phyloP scores from a whole-genome alignment of 768 basidiomycete genomes.

The Cystoderma amianthinum region DNA sequence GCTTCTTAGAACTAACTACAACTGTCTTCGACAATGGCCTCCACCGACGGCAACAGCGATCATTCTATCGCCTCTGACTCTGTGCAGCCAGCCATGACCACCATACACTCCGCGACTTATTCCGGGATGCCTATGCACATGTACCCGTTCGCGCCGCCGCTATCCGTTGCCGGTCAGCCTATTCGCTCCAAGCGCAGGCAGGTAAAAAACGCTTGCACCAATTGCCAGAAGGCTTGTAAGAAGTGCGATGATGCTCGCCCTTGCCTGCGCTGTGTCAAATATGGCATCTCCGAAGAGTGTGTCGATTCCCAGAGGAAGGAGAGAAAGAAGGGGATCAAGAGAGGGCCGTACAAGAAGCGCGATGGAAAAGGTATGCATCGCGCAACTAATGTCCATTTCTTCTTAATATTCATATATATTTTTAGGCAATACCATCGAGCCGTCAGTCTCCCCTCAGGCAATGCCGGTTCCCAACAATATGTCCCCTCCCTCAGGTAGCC shows the following conservation, averaged over 20 bases:
- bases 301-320: slow-evolving; percentile 90
- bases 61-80: not conserved
- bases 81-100: not conserved
- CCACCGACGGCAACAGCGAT: not conserved
- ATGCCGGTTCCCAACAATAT: not conserved
- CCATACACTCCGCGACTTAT: slow-evolving; percentile 25
- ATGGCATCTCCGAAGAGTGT: slow-evolving; percentile 82
- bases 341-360: slow-evolving; percentile 93
- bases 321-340: slow-evolving; percentile 80
- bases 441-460: not conserved
- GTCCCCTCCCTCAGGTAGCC: not conserved
- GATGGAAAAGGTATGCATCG: slow-evolving; percentile 36
- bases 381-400: not conserved
- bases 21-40: not conserved
- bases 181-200: slow-evolving; percentile 75
- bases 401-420: not conserved
- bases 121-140: slow-evolving; percentile 58
- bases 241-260: slow-evolving; percentile 90
- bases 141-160: slow-evolving; percentile 56
- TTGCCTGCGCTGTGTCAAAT: slow-evolving; percentile 89
- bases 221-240: slow-evolving; percentile 89
- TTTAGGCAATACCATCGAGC: not conserved
- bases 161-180: slow-evolving; percentile 32
- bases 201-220: slow-evolving; percentile 89
- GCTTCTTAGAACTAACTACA: not conserved